These are phyloP conservation scores for Ilex aquifolium DNA, from an alignment of 257 asterid genomes.

Conservation along the genomic window DNA sequence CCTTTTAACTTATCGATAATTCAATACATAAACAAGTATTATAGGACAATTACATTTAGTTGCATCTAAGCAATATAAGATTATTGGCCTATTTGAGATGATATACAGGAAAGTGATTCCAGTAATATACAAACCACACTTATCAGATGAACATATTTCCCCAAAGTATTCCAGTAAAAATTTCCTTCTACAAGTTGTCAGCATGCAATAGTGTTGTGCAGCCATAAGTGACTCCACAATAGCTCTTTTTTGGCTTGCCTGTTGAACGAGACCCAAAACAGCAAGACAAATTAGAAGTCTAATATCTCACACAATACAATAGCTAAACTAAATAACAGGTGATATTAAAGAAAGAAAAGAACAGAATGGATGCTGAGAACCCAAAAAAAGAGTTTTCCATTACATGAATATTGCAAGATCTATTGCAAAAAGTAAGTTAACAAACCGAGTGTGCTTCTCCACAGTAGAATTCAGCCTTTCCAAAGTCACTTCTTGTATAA, in stretches of 20 bases:
- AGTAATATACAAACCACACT: conserved; percentile 51
- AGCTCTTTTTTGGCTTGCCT: conserved; percentile 80
- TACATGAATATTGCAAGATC: conserved; percentile 12
- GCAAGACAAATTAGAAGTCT: conserved; percentile 5
- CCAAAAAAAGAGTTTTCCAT: not conserved
- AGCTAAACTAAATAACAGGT: not conserved
- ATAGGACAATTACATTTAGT: no score
- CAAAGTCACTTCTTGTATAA: conserved; percentile 76
- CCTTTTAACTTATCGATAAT: no score
- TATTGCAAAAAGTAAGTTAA: conserved; percentile 15
- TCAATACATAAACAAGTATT: no score
- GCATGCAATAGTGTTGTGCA: conserved; percentile 75
- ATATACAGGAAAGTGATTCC: conserved; percentile 3
- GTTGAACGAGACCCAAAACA: conserved; percentile 17
- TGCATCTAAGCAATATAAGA: not conserved
- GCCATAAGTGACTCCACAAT: conserved; percentile 69
- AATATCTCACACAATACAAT: not conserved
- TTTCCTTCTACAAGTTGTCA: conserved; percentile 87
- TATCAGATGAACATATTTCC: conserved; percentile 40
- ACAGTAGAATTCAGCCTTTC: conserved; percentile 73
- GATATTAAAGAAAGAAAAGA: not conserved
- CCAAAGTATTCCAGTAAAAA: conserved; percentile 84
- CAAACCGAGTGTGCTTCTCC: conserved; percentile 74
- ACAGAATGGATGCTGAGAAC: no score
- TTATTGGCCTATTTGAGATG: no score